Conservation (phyloP, 2,329 filamentous ascomycete species). For the Fonsecaea pedrosoi region DNA sequence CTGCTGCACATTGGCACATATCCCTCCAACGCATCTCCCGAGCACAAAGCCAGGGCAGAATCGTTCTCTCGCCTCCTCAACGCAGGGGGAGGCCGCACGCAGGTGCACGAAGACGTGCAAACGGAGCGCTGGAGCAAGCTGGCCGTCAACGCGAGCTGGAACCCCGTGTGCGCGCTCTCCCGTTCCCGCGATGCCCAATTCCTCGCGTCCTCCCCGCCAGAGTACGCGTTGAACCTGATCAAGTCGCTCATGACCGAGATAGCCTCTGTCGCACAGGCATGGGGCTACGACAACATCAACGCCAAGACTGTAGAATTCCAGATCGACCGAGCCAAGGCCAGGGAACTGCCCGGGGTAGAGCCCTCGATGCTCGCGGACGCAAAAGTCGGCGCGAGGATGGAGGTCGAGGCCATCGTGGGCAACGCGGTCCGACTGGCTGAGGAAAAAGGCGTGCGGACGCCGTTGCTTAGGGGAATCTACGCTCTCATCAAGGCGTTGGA, state of each 20-base stretch:
- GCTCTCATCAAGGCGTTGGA: conserved; percentile 50
- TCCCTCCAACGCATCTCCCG: conserved; percentile 45
- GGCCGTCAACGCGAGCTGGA: conserved; percentile 67
- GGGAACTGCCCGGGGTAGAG: conserved; percentile 51
- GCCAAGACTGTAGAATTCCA: conserved; percentile 48
- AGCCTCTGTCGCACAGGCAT: conserved; percentile 48
- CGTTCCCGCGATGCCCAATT: conserved; percentile 61
- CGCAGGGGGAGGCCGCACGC: conserved; percentile 54
- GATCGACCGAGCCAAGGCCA: conserved; percentile 47
- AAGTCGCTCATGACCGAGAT: conserved; percentile 56
- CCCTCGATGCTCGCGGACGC: conserved; percentile 61
- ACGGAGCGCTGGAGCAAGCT: conserved; percentile 66
- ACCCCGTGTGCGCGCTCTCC: conserved; percentile 65
- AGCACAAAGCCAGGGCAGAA: conserved; percentile 44
- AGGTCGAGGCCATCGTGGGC: conserved; percentile 60
- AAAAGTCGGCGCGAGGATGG: conserved; percentile 50
- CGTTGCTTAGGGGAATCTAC: conserved; percentile 55
- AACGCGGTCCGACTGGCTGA: conserved; percentile 53
- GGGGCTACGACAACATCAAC: conserved; percentile 48
- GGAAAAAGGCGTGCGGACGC: conserved; percentile 49
- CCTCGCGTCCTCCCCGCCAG: conserved; percentile 51
- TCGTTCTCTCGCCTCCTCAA: conserved; percentile 53
- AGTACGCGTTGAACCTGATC: conserved; percentile 43
- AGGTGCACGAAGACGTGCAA: conserved; percentile 63
- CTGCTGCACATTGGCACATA: conserved; percentile 59